Evolutionary conservation across 2,329 filamentous ascomycete species (phyloP), one percentile per base, ranked within the genome.

Genomic region (Curvularia hawaiiensis): DNA sequence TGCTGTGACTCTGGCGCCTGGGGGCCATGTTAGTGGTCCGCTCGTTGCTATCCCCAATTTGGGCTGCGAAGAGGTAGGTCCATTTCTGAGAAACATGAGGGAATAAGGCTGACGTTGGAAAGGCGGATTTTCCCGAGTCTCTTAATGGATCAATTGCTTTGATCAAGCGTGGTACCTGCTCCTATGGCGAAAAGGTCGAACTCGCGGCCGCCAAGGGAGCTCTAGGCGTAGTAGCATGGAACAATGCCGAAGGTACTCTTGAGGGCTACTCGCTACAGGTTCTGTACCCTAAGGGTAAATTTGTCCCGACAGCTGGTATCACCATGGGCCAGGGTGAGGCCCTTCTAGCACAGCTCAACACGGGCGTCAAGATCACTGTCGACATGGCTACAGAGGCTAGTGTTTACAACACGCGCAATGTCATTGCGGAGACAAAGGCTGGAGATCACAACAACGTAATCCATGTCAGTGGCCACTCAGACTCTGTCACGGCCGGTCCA

Each of bases 171-270:
- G 91, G 91, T 51, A 81, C 77, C 1, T 95, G 91, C 70, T 67
- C 84, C 9, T 95, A 92, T 65, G 89, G 87, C 11, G 77, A 82
- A 58, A 95, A 95, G 79, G 89, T 89, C 0, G 82, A 82, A 46
- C 78, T 84, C 14, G 90, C 91, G 6, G 65, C 66, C 38, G 60
- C 68, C 5, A 66, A 68, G 22, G 88, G 89, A 28, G 90, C 90
- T 8, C 72, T 85, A 16, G 89, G 88, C 1, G 88, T 87, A 0
- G 77, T 93, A 11, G 79, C 92, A 31, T 92, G 90, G 77, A 91
- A 92, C 78, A 88, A 86, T 61, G 85, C 86, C 1, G 78, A 82
- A 3, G 89, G 85, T 1, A 77, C 78, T 3, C 76, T 92, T 0
- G 59, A 70, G 35, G 72, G 71, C 11, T 74, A 74, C 47, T 72